phyloP scores from a whole-genome alignment of 163 green algal genomes.

The Coccomyxa subellipsoidea region DNA sequence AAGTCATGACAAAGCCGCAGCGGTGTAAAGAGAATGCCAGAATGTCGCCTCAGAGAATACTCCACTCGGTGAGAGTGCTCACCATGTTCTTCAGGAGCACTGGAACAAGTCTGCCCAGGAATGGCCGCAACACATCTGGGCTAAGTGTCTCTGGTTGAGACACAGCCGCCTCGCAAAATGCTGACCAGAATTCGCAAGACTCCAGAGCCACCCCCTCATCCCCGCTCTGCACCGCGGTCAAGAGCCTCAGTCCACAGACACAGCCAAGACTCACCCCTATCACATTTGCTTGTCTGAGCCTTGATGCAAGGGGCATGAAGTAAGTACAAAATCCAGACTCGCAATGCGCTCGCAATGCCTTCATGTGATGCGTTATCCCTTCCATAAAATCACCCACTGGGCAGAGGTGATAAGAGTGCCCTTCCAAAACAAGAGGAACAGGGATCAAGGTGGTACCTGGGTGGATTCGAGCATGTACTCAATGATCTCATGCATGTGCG shows the following conservation, averaged over 20 bases:
- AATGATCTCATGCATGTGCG: conserved; percentile 69
- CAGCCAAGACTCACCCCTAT: not conserved
- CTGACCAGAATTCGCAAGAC: conserved; percentile 93
- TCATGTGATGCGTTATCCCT: too few species aligned
- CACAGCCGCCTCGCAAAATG: conserved; percentile 77
- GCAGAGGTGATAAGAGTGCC: too few species aligned
- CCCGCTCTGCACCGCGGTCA: conserved; percentile 43
- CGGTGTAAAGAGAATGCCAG: too few species aligned
- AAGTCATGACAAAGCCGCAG: too few species aligned
- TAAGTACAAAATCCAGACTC: too few species aligned
- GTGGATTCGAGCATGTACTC: conserved; percentile 88
- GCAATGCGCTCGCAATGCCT: too few species aligned
- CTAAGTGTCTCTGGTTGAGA: conserved; percentile 25
- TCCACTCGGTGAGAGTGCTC: not conserved
- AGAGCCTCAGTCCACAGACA: not conserved
- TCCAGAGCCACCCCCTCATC: conserved; percentile 88
- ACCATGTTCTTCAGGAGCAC: conserved; percentile 95
- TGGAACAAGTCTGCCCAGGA: conserved; percentile 79
- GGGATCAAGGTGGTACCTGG: too few species aligned
- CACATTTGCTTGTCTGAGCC: too few species aligned
- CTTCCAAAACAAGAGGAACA: too few species aligned
- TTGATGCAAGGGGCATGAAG: too few species aligned
- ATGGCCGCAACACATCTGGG: conserved; percentile 65
- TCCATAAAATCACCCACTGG: too few species aligned
- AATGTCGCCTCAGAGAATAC: too few species aligned